Conservation (phyloP, 2,329 filamentous ascomycete genomes). For the Trichophyton simii region DNA sequence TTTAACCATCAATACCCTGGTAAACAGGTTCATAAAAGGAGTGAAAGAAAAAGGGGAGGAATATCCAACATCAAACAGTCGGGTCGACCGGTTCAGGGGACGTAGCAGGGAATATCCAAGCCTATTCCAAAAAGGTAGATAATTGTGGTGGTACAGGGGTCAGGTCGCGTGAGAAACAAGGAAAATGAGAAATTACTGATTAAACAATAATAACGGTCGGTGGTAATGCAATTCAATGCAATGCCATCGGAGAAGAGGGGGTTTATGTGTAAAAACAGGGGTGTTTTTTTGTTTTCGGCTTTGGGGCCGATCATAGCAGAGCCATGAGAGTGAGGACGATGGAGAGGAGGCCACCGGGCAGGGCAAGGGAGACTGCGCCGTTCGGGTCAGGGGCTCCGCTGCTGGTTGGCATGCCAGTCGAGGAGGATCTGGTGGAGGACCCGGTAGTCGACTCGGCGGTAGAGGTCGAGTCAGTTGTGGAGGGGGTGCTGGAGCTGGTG, state of each 20-base stretch:
- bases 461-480: slow-evolving; percentile 17
- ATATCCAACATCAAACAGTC: not conserved
- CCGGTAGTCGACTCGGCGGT: not conserved
- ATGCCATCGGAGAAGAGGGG: no score
- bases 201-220: not conserved
- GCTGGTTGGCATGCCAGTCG: slow-evolving; percentile 4
- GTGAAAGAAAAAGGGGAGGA: not conserved
- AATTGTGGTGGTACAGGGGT: not conserved
- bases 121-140: not conserved
- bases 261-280: no score
- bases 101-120: not conserved
- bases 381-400: slow-evolving; percentile 11
- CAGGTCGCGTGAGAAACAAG: not conserved
- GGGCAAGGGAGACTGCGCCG: slow-evolving; percentile 10
- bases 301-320: slow-evolving; percentile 8
- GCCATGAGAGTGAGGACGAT: slow-evolving; percentile 12
- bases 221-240: no score
- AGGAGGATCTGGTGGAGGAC: not conserved
- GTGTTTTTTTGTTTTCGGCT: no score
- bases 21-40: not conserved
- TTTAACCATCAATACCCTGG: not conserved
- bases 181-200: not conserved
- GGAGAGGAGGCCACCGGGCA: slow-evolving; percentile 10
- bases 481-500: slow-evolving; percentile 16
- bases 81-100: no score